Evolutionary conservation across 108 stramenopile species (phyloP), one percentile per base, ranked within the genome.

Genomic region (Discostella pseudostelligera): DNA sequence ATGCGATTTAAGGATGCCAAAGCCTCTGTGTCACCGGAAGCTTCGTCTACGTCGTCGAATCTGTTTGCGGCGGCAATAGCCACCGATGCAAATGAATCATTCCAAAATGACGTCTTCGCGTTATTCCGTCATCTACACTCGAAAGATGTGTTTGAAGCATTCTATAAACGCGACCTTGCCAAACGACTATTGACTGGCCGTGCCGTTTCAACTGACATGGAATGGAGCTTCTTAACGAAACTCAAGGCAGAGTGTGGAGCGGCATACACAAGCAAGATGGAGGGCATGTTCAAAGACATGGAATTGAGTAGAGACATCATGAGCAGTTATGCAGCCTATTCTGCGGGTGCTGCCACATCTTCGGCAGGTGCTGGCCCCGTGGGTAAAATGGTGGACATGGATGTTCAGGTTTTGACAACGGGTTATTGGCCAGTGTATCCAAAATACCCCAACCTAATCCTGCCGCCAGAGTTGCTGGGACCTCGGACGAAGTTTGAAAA

Each of bases 201-300:
- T 24, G 80, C 85, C 21, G 88, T 93, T 17, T 81, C 78, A 39
- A 81, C 87, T 65, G 96, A 97, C 64, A 67, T 92, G 56, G 98
- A 99, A 78, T 81, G 81, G n/a, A 73, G 83, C 29, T 92, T 98
- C 74, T 81, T 98, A 53, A 82, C 84, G n/a, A 84, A 94, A 56
- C 83, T 99, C 51, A 97, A 99, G 83, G 83, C 90, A 16, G 99
- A 99, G 75, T 99, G 99, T 70, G 99, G 99, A 6, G 73, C 87
- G n/a, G 90, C 83, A 3, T 99, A 95, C 74, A 98, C 97, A n/a
- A 85, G 89, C 58, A 98, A 98, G 70, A 93, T 99, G 86, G 99
- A 99, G 68, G 99, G 99, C 16, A 99, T 99, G 99, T 98, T 98
- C 74, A 92, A 91, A 69, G 99, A 99, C 81, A 94, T 98, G 70